A percentile compares a stretch with the other conserved stretches of the same genome.
These are phyloP conservation scores for Graphiopsis chlorocephala DNA, from an alignment of 2,329 filamentous ascomycete genomes.

Conservation along the genomic window DNA sequence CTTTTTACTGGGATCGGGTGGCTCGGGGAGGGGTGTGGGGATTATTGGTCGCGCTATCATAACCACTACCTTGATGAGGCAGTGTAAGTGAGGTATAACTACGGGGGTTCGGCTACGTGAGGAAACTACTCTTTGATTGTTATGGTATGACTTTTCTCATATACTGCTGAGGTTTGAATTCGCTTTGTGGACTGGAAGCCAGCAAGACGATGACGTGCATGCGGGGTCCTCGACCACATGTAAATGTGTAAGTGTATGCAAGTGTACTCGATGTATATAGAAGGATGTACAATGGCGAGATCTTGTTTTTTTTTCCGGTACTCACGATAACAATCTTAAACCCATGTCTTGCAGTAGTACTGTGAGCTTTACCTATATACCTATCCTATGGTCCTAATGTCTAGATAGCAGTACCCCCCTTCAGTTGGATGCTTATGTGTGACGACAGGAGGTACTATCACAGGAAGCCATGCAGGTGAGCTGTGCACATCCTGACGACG, in stretches of 20 bases:
- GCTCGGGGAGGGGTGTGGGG: slow-evolving; percentile 4
- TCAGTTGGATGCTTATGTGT: too few relatives aligned
- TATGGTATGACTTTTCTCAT: background rate
- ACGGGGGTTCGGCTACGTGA: background rate
- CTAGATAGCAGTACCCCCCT: too few relatives aligned
- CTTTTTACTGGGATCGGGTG: slow-evolving; percentile 20
- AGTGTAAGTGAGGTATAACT: background rate
- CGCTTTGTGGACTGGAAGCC: slow-evolving; percentile 10
- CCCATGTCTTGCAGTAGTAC: too few relatives aligned
- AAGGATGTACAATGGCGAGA: too few relatives aligned
- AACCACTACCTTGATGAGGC: background rate
- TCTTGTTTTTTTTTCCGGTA: too few relatives aligned
- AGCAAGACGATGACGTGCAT: background rate
- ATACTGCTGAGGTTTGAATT: background rate
- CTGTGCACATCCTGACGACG: too few relatives aligned
- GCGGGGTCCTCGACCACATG: background rate
- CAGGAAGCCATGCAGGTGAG: too few relatives aligned
- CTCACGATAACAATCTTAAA: too few relatives aligned
- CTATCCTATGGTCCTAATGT: too few relatives aligned
- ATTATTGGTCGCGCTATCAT: background rate
- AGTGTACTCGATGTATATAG: too few relatives aligned
- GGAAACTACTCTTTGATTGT: background rate
- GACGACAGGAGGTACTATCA: too few relatives aligned
- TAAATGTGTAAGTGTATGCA: background rate
- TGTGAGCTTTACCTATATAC: too few relatives aligned